Percentiles rank a stretch among this genome's conserved stretches.
These are phyloP conservation scores for Ceratobasidium sp. DNA, from an alignment of 1,284 basidiomycete species.

Conservation along the genomic window DNA sequence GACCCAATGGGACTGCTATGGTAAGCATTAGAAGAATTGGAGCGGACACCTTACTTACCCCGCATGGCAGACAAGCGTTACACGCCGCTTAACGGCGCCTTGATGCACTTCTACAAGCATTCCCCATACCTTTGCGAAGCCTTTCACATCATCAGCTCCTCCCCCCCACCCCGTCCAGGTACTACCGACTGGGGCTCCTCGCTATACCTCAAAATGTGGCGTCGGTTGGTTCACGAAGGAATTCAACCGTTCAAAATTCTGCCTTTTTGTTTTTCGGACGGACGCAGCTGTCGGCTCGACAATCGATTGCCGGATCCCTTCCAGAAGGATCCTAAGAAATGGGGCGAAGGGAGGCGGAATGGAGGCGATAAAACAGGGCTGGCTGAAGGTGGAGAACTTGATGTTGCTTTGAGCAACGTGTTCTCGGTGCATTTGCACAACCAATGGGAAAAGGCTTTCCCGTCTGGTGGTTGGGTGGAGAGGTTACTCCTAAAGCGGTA, in stretches of 20 bases:
- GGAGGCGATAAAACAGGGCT: slow-evolving; percentile 51
- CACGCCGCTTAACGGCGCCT: slow-evolving; percentile 85
- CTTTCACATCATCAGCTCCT: slow-evolving; percentile 84
- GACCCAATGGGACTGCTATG: slow-evolving; percentile 95
- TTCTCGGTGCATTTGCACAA: slow-evolving; percentile 92
- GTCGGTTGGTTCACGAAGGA: slow-evolving; percentile 72
- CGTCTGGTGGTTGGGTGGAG: slow-evolving; percentile 79
- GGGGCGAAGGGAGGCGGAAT: slow-evolving; percentile 66
- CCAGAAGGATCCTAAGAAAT: slow-evolving; percentile 61
- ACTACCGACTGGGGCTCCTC: slow-evolving; percentile 92
- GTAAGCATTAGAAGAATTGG: slow-evolving; percentile 57
- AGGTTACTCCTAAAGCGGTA: slow-evolving; percentile 71
- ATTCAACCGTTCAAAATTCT: slow-evolving; percentile 87
- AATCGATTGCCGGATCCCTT: slow-evolving; percentile 92
- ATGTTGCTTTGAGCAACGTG: slow-evolving; percentile 69
- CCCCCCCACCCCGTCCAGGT: slow-evolving; percentile 72
- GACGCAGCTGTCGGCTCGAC: slow-evolving; percentile 84
- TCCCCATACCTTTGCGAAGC: slow-evolving; percentile 95
- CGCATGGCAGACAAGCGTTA: slow-evolving; percentile 75
- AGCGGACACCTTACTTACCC: slow-evolving; percentile 10
- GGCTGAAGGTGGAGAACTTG: slow-evolving; percentile 70
- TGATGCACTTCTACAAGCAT: slow-evolving; percentile 86
- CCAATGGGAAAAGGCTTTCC: slow-evolving; percentile 86
- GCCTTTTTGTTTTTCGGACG: slow-evolving; percentile 92
- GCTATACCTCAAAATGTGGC: slow-evolving; percentile 86